Conservation (phyloP, 176 grass and related monocot species). For the Saccharum spontaneum region DNA sequence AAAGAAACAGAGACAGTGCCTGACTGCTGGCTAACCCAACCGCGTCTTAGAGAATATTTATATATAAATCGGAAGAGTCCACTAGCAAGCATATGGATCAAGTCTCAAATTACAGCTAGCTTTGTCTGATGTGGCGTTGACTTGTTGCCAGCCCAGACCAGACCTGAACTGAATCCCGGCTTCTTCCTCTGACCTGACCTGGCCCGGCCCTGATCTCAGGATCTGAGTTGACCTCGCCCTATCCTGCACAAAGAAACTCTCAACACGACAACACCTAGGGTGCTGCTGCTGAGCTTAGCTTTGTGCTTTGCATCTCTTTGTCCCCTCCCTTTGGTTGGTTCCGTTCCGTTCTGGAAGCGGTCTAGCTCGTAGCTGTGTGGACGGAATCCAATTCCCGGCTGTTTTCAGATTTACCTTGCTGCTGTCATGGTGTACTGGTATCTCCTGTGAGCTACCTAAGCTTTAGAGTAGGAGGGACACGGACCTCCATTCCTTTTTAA, state of each 20-base stretch:
- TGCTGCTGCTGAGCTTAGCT: too few species aligned
- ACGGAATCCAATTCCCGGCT: slow-evolving; percentile 29
- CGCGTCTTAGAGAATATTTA: not conserved
- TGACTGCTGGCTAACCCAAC: not conserved
- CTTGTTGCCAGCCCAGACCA: not conserved
- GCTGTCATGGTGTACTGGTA: too few species aligned
- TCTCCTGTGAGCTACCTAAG: too few species aligned
- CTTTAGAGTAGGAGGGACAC: too few species aligned
- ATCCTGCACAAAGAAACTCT: not conserved
- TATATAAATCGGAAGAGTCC: not conserved
- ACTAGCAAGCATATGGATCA: not conserved
- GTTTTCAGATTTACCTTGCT: not conserved
- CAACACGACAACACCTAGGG: too few species aligned
- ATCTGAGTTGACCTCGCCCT: slow-evolving; percentile 13
- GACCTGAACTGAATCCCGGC: not conserved
- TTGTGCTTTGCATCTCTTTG: not conserved
- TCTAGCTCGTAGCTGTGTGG: slow-evolving; percentile 29
- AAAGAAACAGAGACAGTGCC: too few species aligned
- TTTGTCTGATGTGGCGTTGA: slow-evolving; percentile 21
- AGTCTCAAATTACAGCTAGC: slow-evolving; percentile 21
- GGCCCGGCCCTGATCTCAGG: not conserved
- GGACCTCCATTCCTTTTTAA: not conserved
- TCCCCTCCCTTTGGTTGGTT: not conserved
- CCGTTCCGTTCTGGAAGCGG: not conserved
- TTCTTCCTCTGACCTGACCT: not conserved